phyloP scores from a whole-genome alignment of 176 grass and related monocot genomes.

The Ampelocalamus luodianensis region DNA sequence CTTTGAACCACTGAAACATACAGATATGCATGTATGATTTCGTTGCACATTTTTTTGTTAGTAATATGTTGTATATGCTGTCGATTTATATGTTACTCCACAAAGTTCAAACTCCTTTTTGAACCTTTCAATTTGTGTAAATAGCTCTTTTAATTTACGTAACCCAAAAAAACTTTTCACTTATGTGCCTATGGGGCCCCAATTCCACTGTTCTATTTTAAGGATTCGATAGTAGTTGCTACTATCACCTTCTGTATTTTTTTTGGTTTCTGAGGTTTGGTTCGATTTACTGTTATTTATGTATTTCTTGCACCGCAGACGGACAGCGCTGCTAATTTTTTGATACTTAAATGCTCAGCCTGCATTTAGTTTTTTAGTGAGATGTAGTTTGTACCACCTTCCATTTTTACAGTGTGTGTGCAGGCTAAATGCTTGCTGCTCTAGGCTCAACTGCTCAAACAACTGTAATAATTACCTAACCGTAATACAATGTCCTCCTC shows the following conservation, averaged over 20 bases:
- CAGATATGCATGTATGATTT: not conserved
- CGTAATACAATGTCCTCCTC: too few species aligned
- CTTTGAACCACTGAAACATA: constrained; percentile 1
- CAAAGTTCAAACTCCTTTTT: not conserved
- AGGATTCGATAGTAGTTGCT: not conserved
- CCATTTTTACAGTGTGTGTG: too few species aligned
- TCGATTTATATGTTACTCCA: not conserved
- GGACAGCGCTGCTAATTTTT: too few species aligned
- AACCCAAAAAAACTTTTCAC: not conserved
- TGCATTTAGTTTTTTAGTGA: too few species aligned
- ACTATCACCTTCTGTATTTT: not conserved
- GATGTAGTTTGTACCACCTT: too few species aligned
- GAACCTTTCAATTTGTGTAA: not conserved
- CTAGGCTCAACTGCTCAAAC: too few species aligned
- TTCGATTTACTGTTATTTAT: too few species aligned
- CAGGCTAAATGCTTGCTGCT: too few species aligned
- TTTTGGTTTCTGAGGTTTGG: too few species aligned
- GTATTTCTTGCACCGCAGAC: too few species aligned
- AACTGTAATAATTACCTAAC: too few species aligned
- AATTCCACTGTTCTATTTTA: not conserved
- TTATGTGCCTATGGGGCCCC: not conserved
- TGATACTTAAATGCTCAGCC: too few species aligned
- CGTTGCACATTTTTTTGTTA: not conserved
- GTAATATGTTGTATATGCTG: not conserved
- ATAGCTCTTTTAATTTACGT: not conserved